These are phyloP conservation scores for Botrytis aclada DNA, from an alignment of 2,329 filamentous ascomycete species.

Conservation along the genomic window DNA sequence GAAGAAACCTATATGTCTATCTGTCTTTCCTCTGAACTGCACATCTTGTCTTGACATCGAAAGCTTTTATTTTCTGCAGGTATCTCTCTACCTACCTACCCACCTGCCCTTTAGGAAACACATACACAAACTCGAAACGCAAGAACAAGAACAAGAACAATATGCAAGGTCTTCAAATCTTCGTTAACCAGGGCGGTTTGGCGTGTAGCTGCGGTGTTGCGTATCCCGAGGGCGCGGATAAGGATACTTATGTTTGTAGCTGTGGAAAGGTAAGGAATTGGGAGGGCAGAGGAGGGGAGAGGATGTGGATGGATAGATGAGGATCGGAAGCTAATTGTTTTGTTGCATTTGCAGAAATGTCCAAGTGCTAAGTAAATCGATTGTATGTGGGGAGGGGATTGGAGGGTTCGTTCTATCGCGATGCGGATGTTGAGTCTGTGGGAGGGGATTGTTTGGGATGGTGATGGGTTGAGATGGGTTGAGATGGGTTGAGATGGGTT, in stretches of 20 bases:
- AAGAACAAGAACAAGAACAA: not conserved
- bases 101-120: not conserved
- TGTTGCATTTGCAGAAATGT: not conserved
- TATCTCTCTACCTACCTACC: not conserved
- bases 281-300: not conserved
- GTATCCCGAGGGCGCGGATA: slow-evolving; percentile 9
- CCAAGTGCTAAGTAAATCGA: slow-evolving; percentile 1
- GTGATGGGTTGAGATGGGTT: no score
- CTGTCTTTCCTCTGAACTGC: not conserved
- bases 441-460: no score
- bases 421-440: not conserved
- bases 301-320: not conserved
- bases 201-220: slow-evolving; percentile 9
- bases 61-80: not conserved
- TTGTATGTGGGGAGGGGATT: not conserved
- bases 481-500: not conserved
- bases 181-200: slow-evolving; percentile 5
- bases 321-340: not conserved
- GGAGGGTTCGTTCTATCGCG: not conserved
- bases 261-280: not conserved
- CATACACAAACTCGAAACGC: not conserved
- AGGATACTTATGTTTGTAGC: slow-evolving; percentile 13
- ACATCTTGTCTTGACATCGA: not conserved
- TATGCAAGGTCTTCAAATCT: slow-evolving; percentile 2
- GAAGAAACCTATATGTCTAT: not conserved